phyloP scores from a whole-genome alignment of 179 eudicot genomes.

The Patellifolia procumbens region DNA sequence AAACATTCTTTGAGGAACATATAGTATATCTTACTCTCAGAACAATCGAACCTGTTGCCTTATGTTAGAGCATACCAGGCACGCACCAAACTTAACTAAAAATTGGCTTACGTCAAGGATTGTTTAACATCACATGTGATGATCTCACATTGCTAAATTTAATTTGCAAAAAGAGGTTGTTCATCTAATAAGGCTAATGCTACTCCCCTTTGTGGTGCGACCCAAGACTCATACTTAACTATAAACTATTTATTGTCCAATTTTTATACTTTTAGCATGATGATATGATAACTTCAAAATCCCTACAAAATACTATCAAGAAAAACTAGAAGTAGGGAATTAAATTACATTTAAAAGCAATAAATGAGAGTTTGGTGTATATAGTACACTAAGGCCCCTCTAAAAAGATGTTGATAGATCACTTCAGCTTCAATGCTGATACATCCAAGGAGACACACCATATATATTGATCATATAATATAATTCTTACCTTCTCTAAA shows the following conservation, averaged over 20 bases:
- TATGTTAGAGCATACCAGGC: too few species aligned
- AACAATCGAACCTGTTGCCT: too few species aligned
- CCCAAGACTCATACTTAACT: not conserved
- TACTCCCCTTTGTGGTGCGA: not conserved
- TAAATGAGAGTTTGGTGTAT: slow-evolving; percentile 14
- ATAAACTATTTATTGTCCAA: slow-evolving; percentile 1
- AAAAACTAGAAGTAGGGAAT: not conserved
- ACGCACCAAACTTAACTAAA: too few species aligned
- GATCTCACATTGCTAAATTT: not conserved
- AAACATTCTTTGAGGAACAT: too few species aligned
- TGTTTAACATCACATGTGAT: too few species aligned
- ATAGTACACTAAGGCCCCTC: not conserved
- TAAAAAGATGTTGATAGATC: slow-evolving; percentile 16
- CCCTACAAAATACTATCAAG: not conserved
- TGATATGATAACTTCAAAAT: not conserved
- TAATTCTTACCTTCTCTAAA: not conserved
- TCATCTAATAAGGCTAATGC: too few species aligned
- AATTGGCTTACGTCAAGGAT: too few species aligned
- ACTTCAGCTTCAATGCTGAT: slow-evolving; percentile 9
- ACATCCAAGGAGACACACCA: slow-evolving; percentile 1
- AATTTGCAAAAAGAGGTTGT: too few species aligned
- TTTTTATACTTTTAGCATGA: not conserved
- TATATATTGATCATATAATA: not conserved
- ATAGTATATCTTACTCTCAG: too few species aligned
- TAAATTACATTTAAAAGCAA: not conserved